phyloP scores from a whole-genome alignment of 2,329 filamentous ascomycete species.

The Aspergillus novoparasiticus region DNA sequence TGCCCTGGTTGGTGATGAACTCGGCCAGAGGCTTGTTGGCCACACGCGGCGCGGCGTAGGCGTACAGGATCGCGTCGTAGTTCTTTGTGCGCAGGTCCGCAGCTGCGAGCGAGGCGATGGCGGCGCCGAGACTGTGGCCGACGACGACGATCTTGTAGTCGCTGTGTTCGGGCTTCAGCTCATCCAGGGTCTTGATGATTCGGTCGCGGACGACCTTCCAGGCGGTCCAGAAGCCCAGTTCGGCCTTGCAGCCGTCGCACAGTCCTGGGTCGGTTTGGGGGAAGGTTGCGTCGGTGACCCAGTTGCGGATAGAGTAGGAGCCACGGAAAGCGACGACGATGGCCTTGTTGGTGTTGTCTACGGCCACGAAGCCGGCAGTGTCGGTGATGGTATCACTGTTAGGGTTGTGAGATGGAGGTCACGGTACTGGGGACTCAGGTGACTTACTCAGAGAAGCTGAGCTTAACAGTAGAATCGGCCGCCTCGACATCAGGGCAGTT shows the following conservation, averaged over 20 bases:
- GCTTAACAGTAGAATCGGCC: constrained; percentile 33
- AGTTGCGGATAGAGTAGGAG: constrained; percentile 37
- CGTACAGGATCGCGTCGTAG: constrained; percentile 60
- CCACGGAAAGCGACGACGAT: constrained; percentile 43
- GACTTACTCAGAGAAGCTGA: constrained; percentile 50
- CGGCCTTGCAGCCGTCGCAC: constrained; percentile 47
- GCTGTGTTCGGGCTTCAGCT: constrained; percentile 22
- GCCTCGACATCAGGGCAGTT: constrained; percentile 51
- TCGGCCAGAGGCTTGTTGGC: constrained; percentile 60
- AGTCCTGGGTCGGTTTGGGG: constrained; percentile 36
- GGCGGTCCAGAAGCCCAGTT: constrained; percentile 51
- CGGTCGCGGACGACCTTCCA: constrained; percentile 42
- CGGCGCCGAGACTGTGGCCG: constrained; percentile 70
- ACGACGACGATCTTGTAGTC: constrained; percentile 49
- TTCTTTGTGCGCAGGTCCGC: constrained; percentile 57
- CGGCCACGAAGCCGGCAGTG: constrained; percentile 52
- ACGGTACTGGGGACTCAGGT: background rate
- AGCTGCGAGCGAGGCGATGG: constrained; percentile 63
- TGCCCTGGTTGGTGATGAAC: constrained; percentile 57
- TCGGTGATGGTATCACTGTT: constrained; percentile 35
- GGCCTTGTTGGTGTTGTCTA: constrained; percentile 48
- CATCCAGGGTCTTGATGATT: constrained; percentile 40
- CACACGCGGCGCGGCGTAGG: constrained; percentile 67
- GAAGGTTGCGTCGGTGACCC: constrained; percentile 29
- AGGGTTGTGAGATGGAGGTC: background rate